Base-by-base conservation (phyloP, 176 grass and related monocot species). In the Typha latifolia region DNA sequence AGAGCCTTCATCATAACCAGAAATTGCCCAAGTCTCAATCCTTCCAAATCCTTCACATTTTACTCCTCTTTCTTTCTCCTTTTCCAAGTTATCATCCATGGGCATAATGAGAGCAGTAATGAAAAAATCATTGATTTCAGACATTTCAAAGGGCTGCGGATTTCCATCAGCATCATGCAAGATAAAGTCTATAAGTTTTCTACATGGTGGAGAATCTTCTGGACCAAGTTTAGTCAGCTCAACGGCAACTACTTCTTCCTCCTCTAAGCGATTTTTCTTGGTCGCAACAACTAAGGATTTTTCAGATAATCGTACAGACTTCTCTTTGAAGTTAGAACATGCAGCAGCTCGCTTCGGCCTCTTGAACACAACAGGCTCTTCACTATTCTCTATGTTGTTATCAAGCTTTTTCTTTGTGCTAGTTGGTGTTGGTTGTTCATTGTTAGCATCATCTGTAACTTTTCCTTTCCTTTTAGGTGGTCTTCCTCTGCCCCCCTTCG, bases 1-100 rank as follows among this genome's bases (percentile, higher is more conserved):
- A 62, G 62, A 89, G 49, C 89, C 94, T 86, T 99, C 94, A 77
- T 99, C 94, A 84, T 99, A 99, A 71, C 94, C 94, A 64, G 94
- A 91, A 76, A 99, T 87, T 66, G 89, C 70, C 94, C 94, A 99
- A 63, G 79, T 78, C 68, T 99, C 94, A 66, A 99, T 93, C 62
- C 89, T 82, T 14, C 94, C 94, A 90, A 99, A 99, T 78, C 94
- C 89, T 86, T 86, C 84, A 82, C 94, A 99, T 43, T 79, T 85
- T 64, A 99, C 86, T 72, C 89, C 94, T 82, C 76, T 83, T 81
- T 87, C 89, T 77, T 75, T 88, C 29, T 87, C 89, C 72, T 87
- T 97, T 77, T 78, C 85, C 49, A 90, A 66, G 77, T 93, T 78
- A 81, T 97, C 94, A 67, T 99, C 94, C 71, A 82, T 67, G 21